Conservation (phyloP, 305 asterid species). For the Caryopteris hybrid region DNA sequence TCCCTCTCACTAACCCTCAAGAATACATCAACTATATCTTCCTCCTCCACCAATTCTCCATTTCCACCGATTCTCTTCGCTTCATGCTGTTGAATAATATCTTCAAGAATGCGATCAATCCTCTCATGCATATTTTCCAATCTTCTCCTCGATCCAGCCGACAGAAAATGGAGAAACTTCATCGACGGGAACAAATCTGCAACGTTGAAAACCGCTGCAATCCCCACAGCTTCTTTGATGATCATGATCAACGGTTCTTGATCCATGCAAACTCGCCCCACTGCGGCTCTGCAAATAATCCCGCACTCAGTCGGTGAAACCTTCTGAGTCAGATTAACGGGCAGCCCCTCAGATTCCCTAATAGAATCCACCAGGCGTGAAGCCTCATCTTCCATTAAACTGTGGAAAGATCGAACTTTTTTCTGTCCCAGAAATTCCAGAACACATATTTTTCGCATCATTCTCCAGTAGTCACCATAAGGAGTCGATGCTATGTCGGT, state of each 20-base stretch:
- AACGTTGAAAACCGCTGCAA: slow-evolving; percentile 28
- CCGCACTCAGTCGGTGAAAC: background rate
- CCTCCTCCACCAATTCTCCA: background rate
- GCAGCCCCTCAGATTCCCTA: background rate
- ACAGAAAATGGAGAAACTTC: slow-evolving; percentile 23
- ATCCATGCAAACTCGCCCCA: slow-evolving; percentile 20
- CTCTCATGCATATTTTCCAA: slow-evolving; percentile 16
- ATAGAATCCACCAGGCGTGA: background rate
- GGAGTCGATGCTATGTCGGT: slow-evolving; percentile 19
- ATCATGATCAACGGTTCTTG: slow-evolving; percentile 19
- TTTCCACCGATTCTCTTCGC: background rate
- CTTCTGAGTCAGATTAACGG: background rate
- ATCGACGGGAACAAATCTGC: slow-evolving; percentile 40
- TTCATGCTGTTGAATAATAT: slow-evolving; percentile 23
- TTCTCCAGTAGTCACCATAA: slow-evolving; percentile 15
- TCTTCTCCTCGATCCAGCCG: slow-evolving; percentile 15
- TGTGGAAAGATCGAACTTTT: slow-evolving; percentile 4
- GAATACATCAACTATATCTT: slow-evolving; percentile 18
- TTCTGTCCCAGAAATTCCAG: slow-evolving; percentile 4
- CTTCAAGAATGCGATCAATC: slow-evolving; percentile 28
- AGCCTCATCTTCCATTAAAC: slow-evolving; percentile 12
- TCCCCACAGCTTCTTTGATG: slow-evolving; percentile 15
- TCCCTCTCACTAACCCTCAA: slow-evolving; percentile 9
- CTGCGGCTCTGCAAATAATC: slow-evolving; percentile 8
- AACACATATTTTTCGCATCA: slow-evolving; percentile 15